Conservation (phyloP, 495 filamentous ascomycete species). For the Venustampulla echinocandica region DNA sequence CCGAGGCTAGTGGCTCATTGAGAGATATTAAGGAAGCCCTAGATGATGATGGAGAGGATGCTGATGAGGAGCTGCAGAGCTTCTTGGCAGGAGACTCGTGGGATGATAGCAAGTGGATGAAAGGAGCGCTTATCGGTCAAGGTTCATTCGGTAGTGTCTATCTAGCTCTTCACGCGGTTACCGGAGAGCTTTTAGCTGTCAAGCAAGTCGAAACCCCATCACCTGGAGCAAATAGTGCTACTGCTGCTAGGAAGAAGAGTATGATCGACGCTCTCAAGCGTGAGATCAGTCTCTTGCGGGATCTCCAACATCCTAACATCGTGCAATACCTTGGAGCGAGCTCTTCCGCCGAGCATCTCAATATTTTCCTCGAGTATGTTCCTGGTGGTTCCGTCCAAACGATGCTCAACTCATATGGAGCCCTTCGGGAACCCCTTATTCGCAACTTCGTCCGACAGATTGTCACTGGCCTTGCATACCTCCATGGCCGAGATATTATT, state of each 20-base stretch:
- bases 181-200: conserved; percentile 94
- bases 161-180: conserved; percentile 92
- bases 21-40: conserved; percentile 53
- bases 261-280: conserved; percentile 97
- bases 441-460: conserved; percentile 97
- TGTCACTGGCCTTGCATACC: conserved; percentile 84
- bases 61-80: conserved; percentile 64
- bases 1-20: conserved; percentile 47
- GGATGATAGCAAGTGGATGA: conserved; percentile 98
- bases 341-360: conserved; percentile 83
- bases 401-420: conserved; percentile 97
- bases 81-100: conserved; percentile 89
- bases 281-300: conserved; percentile 88
- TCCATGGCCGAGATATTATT: conserved; percentile 93
- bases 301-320: conserved; percentile 93
- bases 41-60: conserved; percentile 83
- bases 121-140: conserved; percentile 91
- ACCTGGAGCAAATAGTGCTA: conserved; percentile 64
- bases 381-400: conserved; percentile 94
- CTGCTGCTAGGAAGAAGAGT: conserved; percentile 85
- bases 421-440: conserved; percentile 84
- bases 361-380: conserved; percentile 99
- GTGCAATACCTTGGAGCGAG: conserved; percentile 95
- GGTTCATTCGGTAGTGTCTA: conserved; percentile 97
- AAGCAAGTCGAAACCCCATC: conserved; percentile 96